Evolutionary conservation across 192 early-diverging fungal genomes (phyloP).

Genomic region (Entophlyctis luteolus): DNA sequence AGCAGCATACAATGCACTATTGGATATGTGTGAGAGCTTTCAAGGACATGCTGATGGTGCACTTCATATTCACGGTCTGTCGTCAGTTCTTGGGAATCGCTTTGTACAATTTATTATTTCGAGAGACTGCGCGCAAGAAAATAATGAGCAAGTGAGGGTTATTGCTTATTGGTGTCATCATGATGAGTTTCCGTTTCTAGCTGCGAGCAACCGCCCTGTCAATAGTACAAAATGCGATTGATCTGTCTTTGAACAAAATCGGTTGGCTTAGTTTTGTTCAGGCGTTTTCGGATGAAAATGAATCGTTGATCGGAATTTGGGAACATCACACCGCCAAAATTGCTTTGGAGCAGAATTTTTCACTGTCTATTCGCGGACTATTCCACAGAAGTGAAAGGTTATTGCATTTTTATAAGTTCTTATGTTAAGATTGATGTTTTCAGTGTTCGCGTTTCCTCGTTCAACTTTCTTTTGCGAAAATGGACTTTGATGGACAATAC

Average conservation of each 20-base stretch:
- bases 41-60: too few species aligned
- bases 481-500: too few species aligned
- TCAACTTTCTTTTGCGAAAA: too few species aligned
- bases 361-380: slow-evolving; percentile 4
- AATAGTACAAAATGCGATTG: too few species aligned
- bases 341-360: neutral
- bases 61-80: neutral
- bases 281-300: slow-evolving; percentile 13
- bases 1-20: neutral
- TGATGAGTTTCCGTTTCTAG: too few species aligned
- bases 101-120: neutral
- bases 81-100: neutral
- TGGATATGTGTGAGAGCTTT: neutral
- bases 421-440: neutral
- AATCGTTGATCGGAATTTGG: too few species aligned
- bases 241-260: too few species aligned
- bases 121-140: too few species aligned
- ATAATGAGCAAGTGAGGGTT: neutral
- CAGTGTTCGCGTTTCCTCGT: slow-evolving; percentile 10
- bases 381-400: slow-evolving; percentile 1
- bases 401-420: neutral
- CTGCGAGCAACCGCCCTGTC: too few species aligned
- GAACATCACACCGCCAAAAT: too few species aligned
- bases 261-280: slow-evolving; percentile 4
- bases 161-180: too few species aligned